Base-by-base conservation (phyloP, 2,329 filamentous ascomycete species). In the Neonectria hederae region DNA sequence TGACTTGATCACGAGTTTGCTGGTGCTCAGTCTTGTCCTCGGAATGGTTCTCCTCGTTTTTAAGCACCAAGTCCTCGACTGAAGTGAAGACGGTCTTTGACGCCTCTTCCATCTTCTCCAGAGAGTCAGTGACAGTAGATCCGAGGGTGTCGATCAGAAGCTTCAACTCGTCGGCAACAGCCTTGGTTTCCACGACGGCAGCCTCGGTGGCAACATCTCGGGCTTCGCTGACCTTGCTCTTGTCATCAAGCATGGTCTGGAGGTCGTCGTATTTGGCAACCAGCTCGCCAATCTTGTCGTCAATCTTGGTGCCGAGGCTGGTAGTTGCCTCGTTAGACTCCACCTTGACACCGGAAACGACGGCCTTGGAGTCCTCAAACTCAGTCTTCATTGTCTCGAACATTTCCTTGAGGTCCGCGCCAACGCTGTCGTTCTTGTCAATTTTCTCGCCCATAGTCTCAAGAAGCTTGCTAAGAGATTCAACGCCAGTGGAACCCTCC, bases 191-290 rank as follows among this genome's bases (percentile, higher is more conserved):
- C 17, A 89, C 84, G 8, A 97, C 83, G 5, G 93, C 88, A 59
- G 92, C 90, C 63, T 94, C 88, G 66, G 94, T 89, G 68, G 91
- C 87, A 35, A 86, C 81, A 32, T 92, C 89, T 62, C 92, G 90
- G 68, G 92, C 90, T 71, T 95, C 93, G 58, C 89, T 88, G 35
- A 90, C 86, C 68, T 90, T 89, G 53, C 89, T 87, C 71, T 92
- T 92, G 52, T 92, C 90, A 48, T 97, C 92, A 30, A 93, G 86
- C 8, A 88, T 83, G 21, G 86, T 81, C 74, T 97, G 92, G 67
- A 94, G 90, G 65, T 96, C 93, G 59, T 97, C 94, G 74, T 97
- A 97, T 77, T 97, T 97, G 70, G 86, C 83, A 76, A 97, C 88
- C 24, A 99, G 84, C 68, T 94, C 92, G 63, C 87, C 87, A 70